Evolutionary conservation across 169 alveolate genomes (phyloP).

Genomic region (Eimeria praecox): DNA sequence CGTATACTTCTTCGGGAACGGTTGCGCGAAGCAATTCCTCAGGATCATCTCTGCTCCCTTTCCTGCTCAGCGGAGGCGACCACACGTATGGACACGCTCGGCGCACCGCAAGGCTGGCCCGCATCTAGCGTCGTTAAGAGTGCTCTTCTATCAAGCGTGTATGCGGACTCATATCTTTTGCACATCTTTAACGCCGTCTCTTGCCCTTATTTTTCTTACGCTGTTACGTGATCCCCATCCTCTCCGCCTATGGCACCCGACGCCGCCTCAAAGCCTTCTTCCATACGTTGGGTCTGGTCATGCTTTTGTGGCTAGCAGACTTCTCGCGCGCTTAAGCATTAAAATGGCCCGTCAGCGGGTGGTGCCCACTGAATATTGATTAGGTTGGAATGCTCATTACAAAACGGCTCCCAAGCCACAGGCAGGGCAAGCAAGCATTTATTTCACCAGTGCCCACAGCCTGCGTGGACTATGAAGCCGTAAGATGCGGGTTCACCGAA

Average conservation of each 20-base stretch:
- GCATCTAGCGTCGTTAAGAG: background rate
- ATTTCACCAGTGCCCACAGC: no score
- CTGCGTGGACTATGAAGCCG: no score
- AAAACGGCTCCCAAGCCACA: no score
- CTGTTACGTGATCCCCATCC: background rate
- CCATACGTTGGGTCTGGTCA: background rate
- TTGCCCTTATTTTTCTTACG: background rate
- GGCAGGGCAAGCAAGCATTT: no score
- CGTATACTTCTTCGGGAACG: no score
- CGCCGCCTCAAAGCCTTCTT: background rate
- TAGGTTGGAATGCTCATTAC: no score
- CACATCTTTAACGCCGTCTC: background rate
- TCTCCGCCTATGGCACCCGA: background rate
- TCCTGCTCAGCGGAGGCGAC: background rate
- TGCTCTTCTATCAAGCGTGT: background rate
- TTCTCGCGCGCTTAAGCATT: background rate
- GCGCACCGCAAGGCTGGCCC: background rate
- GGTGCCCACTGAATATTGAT: no score
- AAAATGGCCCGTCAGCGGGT: no score
- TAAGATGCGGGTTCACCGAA: no score
- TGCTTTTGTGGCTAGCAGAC: background rate
- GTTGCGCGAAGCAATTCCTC: background rate
- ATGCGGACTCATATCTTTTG: background rate
- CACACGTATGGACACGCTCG: background rate
- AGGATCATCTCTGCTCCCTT: background rate